A percentile compares a stretch with the other conserved stretches of the same genome.
phyloP scores from a whole-genome alignment of 805 yeast species.

The Blastobotrys mokoenaii region DNA sequence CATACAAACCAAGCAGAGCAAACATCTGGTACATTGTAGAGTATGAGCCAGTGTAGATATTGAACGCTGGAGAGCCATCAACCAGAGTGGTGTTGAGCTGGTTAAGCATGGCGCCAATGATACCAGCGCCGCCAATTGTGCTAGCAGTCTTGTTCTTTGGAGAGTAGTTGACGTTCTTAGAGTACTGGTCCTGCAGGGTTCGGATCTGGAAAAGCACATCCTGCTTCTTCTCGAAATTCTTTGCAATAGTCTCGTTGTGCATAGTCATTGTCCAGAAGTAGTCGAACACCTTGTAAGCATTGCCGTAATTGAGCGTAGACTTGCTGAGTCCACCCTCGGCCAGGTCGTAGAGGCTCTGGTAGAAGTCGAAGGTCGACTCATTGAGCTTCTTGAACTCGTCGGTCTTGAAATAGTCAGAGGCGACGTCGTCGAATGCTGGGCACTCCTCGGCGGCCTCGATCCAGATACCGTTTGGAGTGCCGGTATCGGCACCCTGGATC shows the following conservation, averaged over 20 bases:
- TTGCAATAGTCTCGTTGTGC: slow-evolving; percentile 35
- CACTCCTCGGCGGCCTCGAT: slow-evolving; percentile 37
- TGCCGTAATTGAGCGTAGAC: slow-evolving; percentile 31
- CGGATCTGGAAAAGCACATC: slow-evolving; percentile 28
- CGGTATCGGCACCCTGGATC: slow-evolving; percentile 30
- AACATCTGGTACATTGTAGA: slow-evolving; percentile 36
- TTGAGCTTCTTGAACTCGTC: slow-evolving; percentile 29
- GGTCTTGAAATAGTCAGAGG: slow-evolving; percentile 24
- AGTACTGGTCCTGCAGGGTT: slow-evolving; percentile 33
- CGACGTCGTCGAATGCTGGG: slow-evolving; percentile 32
- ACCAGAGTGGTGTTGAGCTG: slow-evolving; percentile 33
- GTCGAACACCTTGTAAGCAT: slow-evolving; percentile 36
- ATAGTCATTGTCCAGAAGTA: slow-evolving; percentile 33
- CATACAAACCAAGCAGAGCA: slow-evolving; percentile 30
- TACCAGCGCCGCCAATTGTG: slow-evolving; percentile 37
- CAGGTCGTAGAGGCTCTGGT: slow-evolving; percentile 28
- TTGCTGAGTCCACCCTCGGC: slow-evolving; percentile 19
- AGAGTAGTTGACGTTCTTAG: slow-evolving; percentile 32
- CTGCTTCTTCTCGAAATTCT: slow-evolving; percentile 13
- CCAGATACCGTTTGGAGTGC: slow-evolving; percentile 34
- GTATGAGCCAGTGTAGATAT: slow-evolving; percentile 39
- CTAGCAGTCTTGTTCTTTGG: slow-evolving; percentile 20
- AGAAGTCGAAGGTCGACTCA: slow-evolving; percentile 32
- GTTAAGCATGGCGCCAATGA: slow-evolving; percentile 30
- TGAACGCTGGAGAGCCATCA: slow-evolving; percentile 31